Base-by-base conservation (phyloP, 371 early-diverging fungal genomes). In the Smittium mucronatum region DNA sequence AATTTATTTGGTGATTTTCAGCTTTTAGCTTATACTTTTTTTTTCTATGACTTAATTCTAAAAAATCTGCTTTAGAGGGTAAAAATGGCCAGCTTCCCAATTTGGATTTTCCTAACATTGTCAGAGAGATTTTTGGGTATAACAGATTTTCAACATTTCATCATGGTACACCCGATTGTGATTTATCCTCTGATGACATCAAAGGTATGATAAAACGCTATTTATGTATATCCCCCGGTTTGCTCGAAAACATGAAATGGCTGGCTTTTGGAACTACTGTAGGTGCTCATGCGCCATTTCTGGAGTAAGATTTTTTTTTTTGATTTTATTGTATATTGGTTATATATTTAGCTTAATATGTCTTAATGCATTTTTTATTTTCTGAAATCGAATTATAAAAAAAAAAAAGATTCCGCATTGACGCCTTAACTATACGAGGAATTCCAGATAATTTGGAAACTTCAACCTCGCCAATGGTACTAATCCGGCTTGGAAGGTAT, bases 61-160 rank as follows among this genome's bases (percentile, higher is more conserved):
- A 21, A 34, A 29, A n/a, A 21, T 60, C 28, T 25, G 35, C 61
- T 64, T 64, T 80, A 87, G 93, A 90, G 81, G 96, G 97, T 0
- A 84, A 91, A 57, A 92, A 92, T 77, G 97, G 98, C 1, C 94
- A 92, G 72, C 82, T 94, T 67, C 91, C 95, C 17, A 97, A 97
- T 75, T 81, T 93, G 33, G 98, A 97, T 75, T 78, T 94, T 69
- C 84, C 95, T 70, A 91, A 91, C 66, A 88, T 90, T 2, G 82
- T 89, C 26, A 81, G 84, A 35, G 75, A 77, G 5, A 80, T 87
- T 34, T 81, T 85, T 36, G 75, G 74, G 31, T 69, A 80, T 57
- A 82, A 84, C 35, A 80, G 82, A 30, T 77, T 89, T 21, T 81
- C 81, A 2, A 75, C 74, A 1, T 57, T 57, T 17, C 30, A 73